Evolutionary conservation across 345 rosid species (phyloP).

Genomic region (Nephelium lappaceum): DNA sequence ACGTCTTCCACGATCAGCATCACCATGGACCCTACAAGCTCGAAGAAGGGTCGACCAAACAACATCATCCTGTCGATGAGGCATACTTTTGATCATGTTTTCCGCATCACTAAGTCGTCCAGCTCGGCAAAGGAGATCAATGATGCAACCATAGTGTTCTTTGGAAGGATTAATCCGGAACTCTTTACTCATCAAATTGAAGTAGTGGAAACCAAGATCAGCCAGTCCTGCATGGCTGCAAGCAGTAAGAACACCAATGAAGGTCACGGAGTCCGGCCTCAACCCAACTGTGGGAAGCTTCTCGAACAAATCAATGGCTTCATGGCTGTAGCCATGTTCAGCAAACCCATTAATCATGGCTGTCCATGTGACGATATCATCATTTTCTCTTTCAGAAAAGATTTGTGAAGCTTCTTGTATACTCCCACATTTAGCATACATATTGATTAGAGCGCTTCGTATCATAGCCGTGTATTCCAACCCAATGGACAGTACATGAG

Average conservation of each 20-base stretch:
- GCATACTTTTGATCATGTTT: constrained; percentile 68
- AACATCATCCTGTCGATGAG: constrained; percentile 67
- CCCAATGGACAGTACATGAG: constrained; percentile 57
- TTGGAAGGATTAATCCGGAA: constrained; percentile 58
- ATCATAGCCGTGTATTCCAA: constrained; percentile 49
- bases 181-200: constrained; percentile 54
- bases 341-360: constrained; percentile 93
- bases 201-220: constrained; percentile 76
- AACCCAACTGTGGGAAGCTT: constrained; percentile 52
- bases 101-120: constrained; percentile 78
- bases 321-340: constrained; percentile 76
- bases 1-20: constrained; percentile 62
- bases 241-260: constrained; percentile 81
- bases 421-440: constrained; percentile 93
- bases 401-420: constrained; percentile 67
- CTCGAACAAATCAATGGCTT: constrained; percentile 76
- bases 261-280: constrained; percentile 76
- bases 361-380: constrained; percentile 73
- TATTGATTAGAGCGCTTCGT: constrained; percentile 71
- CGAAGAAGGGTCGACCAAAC: constrained; percentile 86
- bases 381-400: constrained; percentile 50
- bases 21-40: constrained; percentile 65
- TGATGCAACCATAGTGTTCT: constrained; percentile 92
- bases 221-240: constrained; percentile 83
- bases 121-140: constrained; percentile 84